Evolutionary conservation across 768 basidiomycete species (phyloP), one percentile per base, ranked within the genome.

Genomic region (Russula emetica): DNA sequence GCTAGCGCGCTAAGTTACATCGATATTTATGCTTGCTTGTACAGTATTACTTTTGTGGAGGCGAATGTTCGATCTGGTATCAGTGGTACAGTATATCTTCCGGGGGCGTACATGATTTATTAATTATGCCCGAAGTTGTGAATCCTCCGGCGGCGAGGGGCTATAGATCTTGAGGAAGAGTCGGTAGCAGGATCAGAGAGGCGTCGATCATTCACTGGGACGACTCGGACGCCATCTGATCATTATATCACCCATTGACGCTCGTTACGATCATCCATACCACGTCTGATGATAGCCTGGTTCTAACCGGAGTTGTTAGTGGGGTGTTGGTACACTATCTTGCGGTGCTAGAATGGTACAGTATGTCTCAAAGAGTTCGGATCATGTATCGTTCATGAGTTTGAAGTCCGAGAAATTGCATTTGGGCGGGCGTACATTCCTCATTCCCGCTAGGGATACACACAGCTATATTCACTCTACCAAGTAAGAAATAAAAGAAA

Each of bases 401-500:
- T 10, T 22, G 45, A 47, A 51, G 7, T 30, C 24, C 16, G 18
- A 28, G 18, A 30, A 9, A 5, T 3, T 13, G 9, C 36, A 14
- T 11, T 51, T 51, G 55, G 7, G 22, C 14, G 45, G n/a, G 42
- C n/a, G 28, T 47, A 55, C 40, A 60, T 30, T 32, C 52, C 59
- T 30, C 30, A 47, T 57, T 24, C 61, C n/a, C 38, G 13, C 24
- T 64, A 61, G 28, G 47, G 42, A 36, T 65, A 65, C 64, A 65
- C 64, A 65, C 55, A 65, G 9, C 55, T 65, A 65, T 65, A 61
- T 65, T 61, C 55, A 24, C 60, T 56, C 60, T 56, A 61, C 59
- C 47, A 57, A 45, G 9, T 26, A 30, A 30, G 9, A 55, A 56
- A 65, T 51, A 52, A 61, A 64, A 44, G 16, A 38, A 55, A 64